phyloP scores from a whole-genome alignment of 2,329 filamentous ascomycete species.

The Colletotrichum australisinense region DNA sequence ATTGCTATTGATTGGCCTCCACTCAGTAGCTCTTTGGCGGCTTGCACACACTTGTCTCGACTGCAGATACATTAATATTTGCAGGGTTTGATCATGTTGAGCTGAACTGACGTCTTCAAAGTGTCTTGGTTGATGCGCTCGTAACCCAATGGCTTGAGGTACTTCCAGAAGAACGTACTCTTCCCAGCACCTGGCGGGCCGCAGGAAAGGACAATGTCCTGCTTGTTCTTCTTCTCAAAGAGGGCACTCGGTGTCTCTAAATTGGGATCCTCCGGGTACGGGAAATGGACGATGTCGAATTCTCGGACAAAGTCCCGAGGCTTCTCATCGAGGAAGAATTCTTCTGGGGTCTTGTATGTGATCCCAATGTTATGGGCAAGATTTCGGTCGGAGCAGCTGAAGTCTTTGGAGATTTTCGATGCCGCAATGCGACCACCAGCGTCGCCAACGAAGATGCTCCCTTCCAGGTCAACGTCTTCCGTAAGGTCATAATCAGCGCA shows the following conservation, averaged over 20 bases:
- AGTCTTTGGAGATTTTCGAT: conserved; percentile 62
- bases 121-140: conserved; percentile 90
- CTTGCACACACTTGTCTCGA: conserved; percentile 76
- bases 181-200: conserved; percentile 93
- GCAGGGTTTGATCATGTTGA: fast-evolving
- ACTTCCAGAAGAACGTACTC: conserved; percentile 87
- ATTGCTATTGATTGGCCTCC: conserved; percentile 78
- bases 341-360: conserved; percentile 86
- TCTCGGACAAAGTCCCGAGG: conserved; percentile 73
- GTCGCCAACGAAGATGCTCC: conserved; percentile 91
- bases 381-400: conserved; percentile 78
- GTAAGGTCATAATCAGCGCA: conserved; percentile 70
- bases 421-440: conserved; percentile 73
- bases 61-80: conserved; percentile 43
- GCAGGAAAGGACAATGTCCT: conserved; percentile 86
- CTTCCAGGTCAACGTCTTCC: conserved; percentile 71
- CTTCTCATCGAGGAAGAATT: conserved; percentile 82
- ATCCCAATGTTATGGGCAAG: conserved; percentile 89
- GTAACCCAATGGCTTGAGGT: conserved; percentile 83
- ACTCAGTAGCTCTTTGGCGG: conserved; percentile 73
- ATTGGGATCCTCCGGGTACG: conserved; percentile 48
- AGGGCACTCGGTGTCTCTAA: conserved; percentile 48
- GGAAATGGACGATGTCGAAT: conserved; percentile 76
- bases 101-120: conserved; percentile 71
- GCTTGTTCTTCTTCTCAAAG: conserved; percentile 69